Evolutionary conservation across 2,329 filamentous ascomycete species (phyloP).

Genomic region (Paecilomyces dactylethromorphus): DNA sequence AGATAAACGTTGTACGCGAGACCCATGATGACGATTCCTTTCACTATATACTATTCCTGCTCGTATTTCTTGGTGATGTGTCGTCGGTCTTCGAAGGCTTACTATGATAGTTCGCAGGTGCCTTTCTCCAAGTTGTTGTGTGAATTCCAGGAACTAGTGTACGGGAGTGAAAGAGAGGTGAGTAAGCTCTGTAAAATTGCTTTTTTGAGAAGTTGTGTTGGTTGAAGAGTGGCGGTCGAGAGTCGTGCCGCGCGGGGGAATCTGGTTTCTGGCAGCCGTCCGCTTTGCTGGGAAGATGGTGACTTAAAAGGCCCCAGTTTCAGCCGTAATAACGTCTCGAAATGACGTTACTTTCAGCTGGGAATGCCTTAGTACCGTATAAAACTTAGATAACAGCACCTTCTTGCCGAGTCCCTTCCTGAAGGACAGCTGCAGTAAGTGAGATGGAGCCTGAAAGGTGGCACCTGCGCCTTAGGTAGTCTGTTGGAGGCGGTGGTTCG

Average conservation of each 20-base stretch:
- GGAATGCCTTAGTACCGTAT: neutral
- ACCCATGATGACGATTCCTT: constrained; percentile 57
- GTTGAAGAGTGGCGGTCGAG: neutral
- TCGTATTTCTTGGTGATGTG: neutral
- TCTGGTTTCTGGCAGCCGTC: neutral
- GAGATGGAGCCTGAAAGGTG: neutral
- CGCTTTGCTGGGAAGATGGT: neutral
- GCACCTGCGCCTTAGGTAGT: neutral
- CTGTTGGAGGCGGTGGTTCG: neutral
- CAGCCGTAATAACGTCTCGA: neutral
- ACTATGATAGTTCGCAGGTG: neutral
- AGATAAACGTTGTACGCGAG: constrained; percentile 89
- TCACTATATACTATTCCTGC: neutral
- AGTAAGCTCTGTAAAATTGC: neutral
- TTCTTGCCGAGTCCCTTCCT: neutral
- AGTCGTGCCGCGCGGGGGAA: neutral
- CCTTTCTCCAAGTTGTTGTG: neutral
- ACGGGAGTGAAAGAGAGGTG: neutral
- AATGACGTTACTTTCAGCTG: neutral
- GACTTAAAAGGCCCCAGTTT: neutral
- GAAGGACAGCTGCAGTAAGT: neutral
- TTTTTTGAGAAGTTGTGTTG: neutral
- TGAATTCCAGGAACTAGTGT: neutral
- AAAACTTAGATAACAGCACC: neutral
- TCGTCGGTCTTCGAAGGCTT: neutral